A percentile compares a stretch with the other conserved stretches of the same genome.
These are phyloP conservation scores for Carpinus fangiana DNA, from an alignment of 306 rosid species.

Conservation along the genomic window DNA sequence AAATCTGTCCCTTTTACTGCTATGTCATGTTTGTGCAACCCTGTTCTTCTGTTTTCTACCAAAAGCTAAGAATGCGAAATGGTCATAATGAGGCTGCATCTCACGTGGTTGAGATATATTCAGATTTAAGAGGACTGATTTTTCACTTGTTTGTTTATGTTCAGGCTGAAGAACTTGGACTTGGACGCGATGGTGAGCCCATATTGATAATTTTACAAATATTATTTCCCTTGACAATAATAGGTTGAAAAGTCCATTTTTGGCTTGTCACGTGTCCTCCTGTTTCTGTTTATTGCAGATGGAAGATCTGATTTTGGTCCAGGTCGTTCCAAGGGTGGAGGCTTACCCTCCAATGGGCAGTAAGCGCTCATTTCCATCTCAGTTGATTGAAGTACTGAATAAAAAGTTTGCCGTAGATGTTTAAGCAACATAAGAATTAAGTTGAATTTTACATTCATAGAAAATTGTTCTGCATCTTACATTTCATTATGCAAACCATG, in stretches of 20 bases:
- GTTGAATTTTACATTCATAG: background rate
- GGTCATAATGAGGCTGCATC: conserved; percentile 1
- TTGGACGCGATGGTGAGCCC: background rate
- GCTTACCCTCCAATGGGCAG: conserved; percentile 92
- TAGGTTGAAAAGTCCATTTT: background rate
- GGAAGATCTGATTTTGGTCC: conserved; percentile 97
- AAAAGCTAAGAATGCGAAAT: background rate
- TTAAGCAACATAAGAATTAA: background rate
- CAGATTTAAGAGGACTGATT: background rate
- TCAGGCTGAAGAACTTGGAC: background rate
- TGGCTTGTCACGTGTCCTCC: conserved; percentile 21
- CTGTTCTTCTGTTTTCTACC: background rate
- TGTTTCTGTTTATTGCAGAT: conserved; percentile 50
- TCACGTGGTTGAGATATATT: background rate
- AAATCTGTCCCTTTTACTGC: background rate
- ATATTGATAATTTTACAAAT: background rate
- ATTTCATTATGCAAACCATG: background rate
- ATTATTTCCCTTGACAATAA: background rate
- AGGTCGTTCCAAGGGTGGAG: conserved; percentile 88
- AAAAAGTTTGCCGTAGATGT: background rate
- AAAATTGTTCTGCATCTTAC: background rate
- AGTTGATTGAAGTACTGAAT: background rate
- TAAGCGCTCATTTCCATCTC: conserved; percentile 45
- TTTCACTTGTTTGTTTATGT: background rate
- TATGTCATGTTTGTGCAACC: background rate